Percentiles rank a stretch among this genome's conserved stretches.
Conservation (phyloP, 805 yeast genomes). For the Soucietia sequanensis region DNA sequence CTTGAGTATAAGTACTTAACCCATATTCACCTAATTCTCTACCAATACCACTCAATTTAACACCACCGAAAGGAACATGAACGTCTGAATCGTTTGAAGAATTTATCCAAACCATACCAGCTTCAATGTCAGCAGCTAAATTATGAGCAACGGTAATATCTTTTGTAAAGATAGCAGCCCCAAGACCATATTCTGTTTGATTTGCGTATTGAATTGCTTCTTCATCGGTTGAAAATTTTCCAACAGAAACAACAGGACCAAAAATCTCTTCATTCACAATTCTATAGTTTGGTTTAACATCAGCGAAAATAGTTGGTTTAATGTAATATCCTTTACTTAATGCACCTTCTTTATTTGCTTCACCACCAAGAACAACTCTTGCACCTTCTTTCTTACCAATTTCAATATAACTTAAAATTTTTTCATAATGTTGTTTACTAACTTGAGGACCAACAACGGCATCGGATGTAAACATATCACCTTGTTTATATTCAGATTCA, state of each 20-base stretch:
- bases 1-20: constrained; percentile 66
- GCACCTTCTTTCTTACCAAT: constrained; percentile 48
- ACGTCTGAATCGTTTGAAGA: constrained; percentile 43
- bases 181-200: constrained; percentile 73
- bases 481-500: constrained; percentile 50
- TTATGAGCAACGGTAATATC: constrained; percentile 65
- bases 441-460: constrained; percentile 64
- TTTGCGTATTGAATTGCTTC: constrained; percentile 73
- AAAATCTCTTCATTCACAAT: constrained; percentile 80
- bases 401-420: constrained; percentile 43
- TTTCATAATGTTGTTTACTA: constrained; percentile 54
- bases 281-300: constrained; percentile 61
- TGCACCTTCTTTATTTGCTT: constrained; percentile 37
- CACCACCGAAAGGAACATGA: constrained; percentile 74
- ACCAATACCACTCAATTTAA: constrained; percentile 76
- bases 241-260: constrained; percentile 79
- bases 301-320: constrained; percentile 74
- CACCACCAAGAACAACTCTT: constrained; percentile 40
- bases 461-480: constrained; percentile 48
- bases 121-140: constrained; percentile 51
- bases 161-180: constrained; percentile 75
- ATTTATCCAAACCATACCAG: constrained; percentile 48
- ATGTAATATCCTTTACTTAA: constrained; percentile 59
- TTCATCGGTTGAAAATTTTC: constrained; percentile 62
- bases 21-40: constrained; percentile 80